Conservation (phyloP, 257 asterid species). For the Jaltomata sinuosa region DNA sequence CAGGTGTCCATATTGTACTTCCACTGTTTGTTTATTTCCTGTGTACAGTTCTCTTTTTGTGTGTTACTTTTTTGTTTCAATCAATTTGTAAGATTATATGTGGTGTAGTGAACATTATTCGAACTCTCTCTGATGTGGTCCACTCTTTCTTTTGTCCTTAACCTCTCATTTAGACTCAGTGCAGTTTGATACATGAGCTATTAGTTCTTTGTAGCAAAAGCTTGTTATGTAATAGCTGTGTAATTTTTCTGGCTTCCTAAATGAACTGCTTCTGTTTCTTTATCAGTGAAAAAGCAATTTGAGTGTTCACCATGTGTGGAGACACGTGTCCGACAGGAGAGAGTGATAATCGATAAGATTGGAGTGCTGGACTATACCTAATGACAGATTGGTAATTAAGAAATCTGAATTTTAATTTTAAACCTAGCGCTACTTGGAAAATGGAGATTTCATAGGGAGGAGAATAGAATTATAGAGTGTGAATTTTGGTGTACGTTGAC, state of each 20-base stretch:
- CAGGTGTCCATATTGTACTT: background rate
- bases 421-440: background rate
- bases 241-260: background rate
- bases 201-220: background rate
- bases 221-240: background rate
- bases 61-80: background rate
- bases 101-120: background rate
- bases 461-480: background rate
- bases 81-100: background rate
- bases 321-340: background rate
- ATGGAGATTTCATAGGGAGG: background rate
- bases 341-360: background rate
- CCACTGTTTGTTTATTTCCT: background rate
- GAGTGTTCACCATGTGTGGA: background rate
- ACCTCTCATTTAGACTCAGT: background rate
- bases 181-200: background rate
- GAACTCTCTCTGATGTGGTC: background rate
- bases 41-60: background rate
- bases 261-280: background rate
- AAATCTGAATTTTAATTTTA: background rate
- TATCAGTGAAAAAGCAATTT: background rate
- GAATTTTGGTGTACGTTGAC: background rate
- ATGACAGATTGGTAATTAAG: background rate
- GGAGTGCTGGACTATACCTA: background rate
- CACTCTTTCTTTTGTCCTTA: background rate